phyloP scores from a whole-genome alignment of 139 green algal genomes.

The Mesotaenium endlicherianum region DNA sequence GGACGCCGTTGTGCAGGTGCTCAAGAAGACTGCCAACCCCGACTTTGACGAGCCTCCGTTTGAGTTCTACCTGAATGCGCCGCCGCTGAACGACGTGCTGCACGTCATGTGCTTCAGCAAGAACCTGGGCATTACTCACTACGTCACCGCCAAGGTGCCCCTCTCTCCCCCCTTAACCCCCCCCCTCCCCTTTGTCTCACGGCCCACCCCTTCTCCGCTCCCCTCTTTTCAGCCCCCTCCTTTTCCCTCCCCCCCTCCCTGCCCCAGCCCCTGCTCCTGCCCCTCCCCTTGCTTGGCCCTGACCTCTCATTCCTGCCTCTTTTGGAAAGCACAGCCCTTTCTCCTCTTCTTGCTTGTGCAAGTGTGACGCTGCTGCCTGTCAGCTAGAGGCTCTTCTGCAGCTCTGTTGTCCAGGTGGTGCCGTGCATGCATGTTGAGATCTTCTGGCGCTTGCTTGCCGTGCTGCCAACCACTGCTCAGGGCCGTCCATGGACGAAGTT shows the following conservation, averaged over 20 bases:
- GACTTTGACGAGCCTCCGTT: conserved; percentile 30
- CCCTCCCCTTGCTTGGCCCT: no score
- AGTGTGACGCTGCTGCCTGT: no score
- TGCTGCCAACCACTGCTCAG: no score
- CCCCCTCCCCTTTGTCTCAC: background rate
- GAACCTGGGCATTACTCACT: conserved; percentile 3
- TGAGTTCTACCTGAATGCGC: conserved; percentile 5
- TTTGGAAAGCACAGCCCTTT: no score
- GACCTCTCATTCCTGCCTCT: no score
- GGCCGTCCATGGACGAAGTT: no score
- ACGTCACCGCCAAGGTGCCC: background rate
- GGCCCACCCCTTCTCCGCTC: background rate
- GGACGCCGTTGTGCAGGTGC: conserved; percentile 16
- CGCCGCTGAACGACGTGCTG: conserved; percentile 12
- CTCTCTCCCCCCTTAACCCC: background rate
- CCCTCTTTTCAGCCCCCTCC: background rate
- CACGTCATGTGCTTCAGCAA: conserved; percentile 32
- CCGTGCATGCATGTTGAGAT: no score
- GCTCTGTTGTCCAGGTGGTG: no score
- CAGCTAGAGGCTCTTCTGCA: no score
- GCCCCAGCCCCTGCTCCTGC: no score
- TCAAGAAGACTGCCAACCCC: conserved; percentile 30
- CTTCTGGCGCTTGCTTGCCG: no score
- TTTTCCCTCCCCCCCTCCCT: background rate
- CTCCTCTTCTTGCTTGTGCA: no score